phyloP scores from a whole-genome alignment of 805 yeast genomes.

The Kodamaea sagamina region DNA sequence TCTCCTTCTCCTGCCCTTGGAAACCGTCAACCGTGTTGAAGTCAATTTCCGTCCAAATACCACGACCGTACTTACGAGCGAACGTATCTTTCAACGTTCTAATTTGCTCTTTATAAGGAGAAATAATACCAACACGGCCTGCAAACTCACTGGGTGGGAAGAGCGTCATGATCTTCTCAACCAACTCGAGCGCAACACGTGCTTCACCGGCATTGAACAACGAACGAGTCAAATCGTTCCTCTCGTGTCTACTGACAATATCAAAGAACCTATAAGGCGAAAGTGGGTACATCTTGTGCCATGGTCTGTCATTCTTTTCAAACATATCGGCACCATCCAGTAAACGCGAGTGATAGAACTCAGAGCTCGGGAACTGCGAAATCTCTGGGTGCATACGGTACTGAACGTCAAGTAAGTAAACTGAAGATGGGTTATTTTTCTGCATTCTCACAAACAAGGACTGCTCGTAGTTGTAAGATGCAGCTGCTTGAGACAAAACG shows the following conservation, averaged over 20 bases:
- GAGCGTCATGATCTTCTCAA: slow-evolving; percentile 48
- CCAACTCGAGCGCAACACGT: slow-evolving; percentile 66
- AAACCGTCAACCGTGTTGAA: slow-evolving; percentile 97
- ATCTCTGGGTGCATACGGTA: slow-evolving; percentile 96
- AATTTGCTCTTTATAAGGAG: slow-evolving; percentile 93
- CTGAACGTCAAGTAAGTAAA: slow-evolving; percentile 81
- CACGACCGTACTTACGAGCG: slow-evolving; percentile 57
- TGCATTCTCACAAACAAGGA: slow-evolving; percentile 94
- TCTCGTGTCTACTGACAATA: slow-evolving; percentile 60
- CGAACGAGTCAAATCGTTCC: slow-evolving; percentile 66
- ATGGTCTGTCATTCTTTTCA: slow-evolving; percentile 57
- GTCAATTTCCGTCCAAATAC: slow-evolving; percentile 67
- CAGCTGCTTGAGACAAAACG: slow-evolving; percentile 86
- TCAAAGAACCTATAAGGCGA: slow-evolving; percentile 82
- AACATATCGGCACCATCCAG: slow-evolving; percentile 80
- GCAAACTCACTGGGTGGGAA: slow-evolving; percentile 56
- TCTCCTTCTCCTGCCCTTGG: slow-evolving; percentile 94
- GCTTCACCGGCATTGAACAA: slow-evolving; percentile 74
- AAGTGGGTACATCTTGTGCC: slow-evolving; percentile 66
- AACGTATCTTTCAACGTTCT: slow-evolving; percentile 58
- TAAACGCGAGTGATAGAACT: slow-evolving; percentile 74
- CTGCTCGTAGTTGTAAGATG: slow-evolving; percentile 78
- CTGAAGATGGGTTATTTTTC: slow-evolving; percentile 56
- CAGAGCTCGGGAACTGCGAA: slow-evolving; percentile 79
- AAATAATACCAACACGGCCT: slow-evolving; percentile 83